Evolutionary conservation across 2,329 filamentous ascomycete species (phyloP).

Genomic region (Parastagonospora avenae): DNA sequence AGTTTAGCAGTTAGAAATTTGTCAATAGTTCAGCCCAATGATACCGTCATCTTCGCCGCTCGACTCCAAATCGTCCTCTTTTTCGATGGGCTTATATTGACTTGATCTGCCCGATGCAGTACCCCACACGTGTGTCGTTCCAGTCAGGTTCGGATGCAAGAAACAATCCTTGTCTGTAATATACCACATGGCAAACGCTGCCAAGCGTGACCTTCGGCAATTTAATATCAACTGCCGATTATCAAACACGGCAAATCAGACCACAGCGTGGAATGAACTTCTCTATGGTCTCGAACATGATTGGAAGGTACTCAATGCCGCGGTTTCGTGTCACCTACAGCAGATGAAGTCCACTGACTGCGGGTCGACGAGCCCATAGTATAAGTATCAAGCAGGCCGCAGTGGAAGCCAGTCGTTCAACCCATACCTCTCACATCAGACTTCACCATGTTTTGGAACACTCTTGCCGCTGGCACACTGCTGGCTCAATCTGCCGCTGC

Average conservation of each 20-base stretch:
- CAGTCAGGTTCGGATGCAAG: neutral
- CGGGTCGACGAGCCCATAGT: neutral
- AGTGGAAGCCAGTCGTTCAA: neutral
- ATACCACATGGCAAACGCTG: slow-evolving; percentile 2
- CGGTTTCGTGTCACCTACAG: slow-evolving; percentile 6
- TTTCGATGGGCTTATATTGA: neutral
- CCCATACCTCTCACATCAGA: neutral
- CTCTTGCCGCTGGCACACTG: slow-evolving; percentile 25
- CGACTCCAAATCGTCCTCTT: neutral
- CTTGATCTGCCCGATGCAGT: neutral
- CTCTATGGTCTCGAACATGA: slow-evolving; percentile 3
- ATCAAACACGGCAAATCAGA: slow-evolving; percentile 13
- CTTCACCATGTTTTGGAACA: slow-evolving; percentile 30
- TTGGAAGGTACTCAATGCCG: slow-evolving; percentile 2
- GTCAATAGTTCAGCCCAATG: too few species aligned
- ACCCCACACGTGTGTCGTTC: neutral
- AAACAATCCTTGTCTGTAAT: neutral
- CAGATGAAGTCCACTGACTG: neutral
- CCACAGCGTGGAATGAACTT: slow-evolving; percentile 9
- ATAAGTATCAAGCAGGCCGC: slow-evolving; percentile 14
- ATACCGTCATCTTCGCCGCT: too few species aligned
- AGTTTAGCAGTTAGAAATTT: too few species aligned
- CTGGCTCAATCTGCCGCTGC: slow-evolving; percentile 30
- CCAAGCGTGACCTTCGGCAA: slow-evolving; percentile 20
- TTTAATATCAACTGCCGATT: slow-evolving; percentile 24